Percentiles rank a stretch among this genome's conserved stretches.
Conservation (phyloP, 192 early-diverging fungal genomes). For the Coemansia sp. region DNA sequence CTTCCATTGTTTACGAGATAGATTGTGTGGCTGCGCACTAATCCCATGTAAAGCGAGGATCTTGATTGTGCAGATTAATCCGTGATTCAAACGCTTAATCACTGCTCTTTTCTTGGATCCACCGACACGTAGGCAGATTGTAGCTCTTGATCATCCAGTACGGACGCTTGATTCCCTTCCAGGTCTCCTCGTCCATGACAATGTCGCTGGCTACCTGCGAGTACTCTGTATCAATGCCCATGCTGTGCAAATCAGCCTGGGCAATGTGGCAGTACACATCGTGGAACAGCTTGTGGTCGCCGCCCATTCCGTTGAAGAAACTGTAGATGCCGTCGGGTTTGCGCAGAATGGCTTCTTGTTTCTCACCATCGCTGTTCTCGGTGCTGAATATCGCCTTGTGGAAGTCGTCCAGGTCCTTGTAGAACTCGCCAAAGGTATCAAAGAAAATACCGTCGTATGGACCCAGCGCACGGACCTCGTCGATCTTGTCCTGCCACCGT, state of each 20-base stretch:
- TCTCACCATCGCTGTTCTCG: slow-evolving; percentile 2
- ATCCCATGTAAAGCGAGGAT: too few species aligned
- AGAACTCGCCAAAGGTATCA: slow-evolving; percentile 91
- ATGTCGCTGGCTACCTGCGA: slow-evolving; percentile 69
- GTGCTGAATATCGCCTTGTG: slow-evolving; percentile 55
- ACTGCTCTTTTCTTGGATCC: slow-evolving; percentile 6
- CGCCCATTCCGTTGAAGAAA: slow-evolving; percentile 93
- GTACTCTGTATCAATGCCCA: slow-evolving; percentile 75
- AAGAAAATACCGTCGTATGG: slow-evolving; percentile 94
- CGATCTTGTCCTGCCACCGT: slow-evolving; percentile 85
- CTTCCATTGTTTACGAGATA: too few species aligned
- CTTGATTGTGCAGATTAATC: background rate
- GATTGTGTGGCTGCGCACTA: background rate
- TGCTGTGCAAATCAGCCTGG: slow-evolving; percentile 72
- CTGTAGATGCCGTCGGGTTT: slow-evolving; percentile 78
- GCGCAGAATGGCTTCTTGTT: slow-evolving; percentile 66
- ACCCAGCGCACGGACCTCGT: slow-evolving; percentile 56
- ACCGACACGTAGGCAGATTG: slow-evolving; percentile 48
- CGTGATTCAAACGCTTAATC: background rate
- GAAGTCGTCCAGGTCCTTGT: slow-evolving; percentile 77
- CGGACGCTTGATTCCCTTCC: slow-evolving; percentile 80
- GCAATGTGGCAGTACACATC: slow-evolving; percentile 89
- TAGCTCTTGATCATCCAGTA: slow-evolving; percentile 55
- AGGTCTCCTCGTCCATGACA: slow-evolving; percentile 75
- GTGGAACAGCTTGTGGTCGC: slow-evolving; percentile 94